Evolutionary conservation across 345 rosid genomes (phyloP).

Genomic region (Melaleuca alternifolia): DNA sequence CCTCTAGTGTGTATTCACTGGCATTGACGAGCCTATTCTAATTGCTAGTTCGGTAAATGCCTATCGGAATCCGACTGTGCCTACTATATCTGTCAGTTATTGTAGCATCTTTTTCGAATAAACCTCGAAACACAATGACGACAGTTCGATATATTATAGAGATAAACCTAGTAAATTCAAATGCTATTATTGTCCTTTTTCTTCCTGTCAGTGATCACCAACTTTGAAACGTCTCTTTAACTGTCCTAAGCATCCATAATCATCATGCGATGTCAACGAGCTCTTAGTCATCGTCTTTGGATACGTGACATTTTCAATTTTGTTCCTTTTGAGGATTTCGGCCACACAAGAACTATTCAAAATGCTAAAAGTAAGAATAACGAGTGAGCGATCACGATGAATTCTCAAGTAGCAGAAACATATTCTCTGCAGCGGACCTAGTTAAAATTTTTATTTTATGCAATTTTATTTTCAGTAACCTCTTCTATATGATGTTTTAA

Average conservation of each 20-base stretch:
- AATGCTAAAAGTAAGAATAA: background rate
- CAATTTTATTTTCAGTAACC: background rate
- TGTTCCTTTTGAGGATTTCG: background rate
- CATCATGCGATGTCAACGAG: background rate
- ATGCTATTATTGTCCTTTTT: background rate
- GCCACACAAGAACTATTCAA: background rate
- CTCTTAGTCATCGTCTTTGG: background rate
- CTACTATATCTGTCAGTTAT: background rate
- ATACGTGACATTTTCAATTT: background rate
- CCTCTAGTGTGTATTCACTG: background rate
- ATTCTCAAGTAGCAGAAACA: background rate
- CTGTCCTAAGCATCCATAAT: background rate
- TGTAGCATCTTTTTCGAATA: background rate
- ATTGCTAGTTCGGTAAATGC: background rate
- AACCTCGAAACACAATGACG: background rate
- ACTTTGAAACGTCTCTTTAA: background rate
- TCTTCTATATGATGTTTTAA: background rate
- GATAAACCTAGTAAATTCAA: background rate
- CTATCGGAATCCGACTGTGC: accelerated
- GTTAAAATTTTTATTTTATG: background rate
- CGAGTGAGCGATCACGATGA: background rate
- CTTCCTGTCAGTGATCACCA: accelerated
- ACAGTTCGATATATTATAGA: accelerated
- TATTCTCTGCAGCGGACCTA: background rate
- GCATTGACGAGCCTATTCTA: background rate